These are phyloP conservation scores for Phytophthora litchii DNA, from an alignment of 352 stramenopile species.

Conservation along the genomic window DNA sequence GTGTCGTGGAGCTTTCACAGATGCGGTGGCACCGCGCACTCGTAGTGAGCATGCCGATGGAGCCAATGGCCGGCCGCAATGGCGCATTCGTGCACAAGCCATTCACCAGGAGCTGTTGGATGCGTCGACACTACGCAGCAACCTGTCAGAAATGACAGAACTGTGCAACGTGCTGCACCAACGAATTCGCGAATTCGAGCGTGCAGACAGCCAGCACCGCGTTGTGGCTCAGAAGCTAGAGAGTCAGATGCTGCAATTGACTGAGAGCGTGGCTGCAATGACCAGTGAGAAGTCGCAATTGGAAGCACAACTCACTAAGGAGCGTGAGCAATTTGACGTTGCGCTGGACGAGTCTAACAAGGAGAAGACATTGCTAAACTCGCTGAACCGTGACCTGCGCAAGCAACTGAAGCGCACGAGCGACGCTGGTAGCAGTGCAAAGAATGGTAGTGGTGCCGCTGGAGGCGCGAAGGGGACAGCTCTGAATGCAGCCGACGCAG, in stretches of 20 bases:
- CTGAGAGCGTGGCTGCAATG: conserved; percentile 37
- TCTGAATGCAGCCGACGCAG: conserved; percentile 49
- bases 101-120: conserved; percentile 76
- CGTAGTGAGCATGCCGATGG: conserved; percentile 31
- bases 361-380: conserved; percentile 74
- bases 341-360: conserved; percentile 85
- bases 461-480: conserved; percentile 36
- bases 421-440: conserved; percentile 41
- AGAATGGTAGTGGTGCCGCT: conserved; percentile 21
- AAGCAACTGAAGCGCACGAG: conserved; percentile 82
- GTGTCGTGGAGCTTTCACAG: conserved; percentile 78
- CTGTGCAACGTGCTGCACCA: conserved; percentile 67
- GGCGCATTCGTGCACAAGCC: conserved; percentile 72
- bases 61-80: conserved; percentile 55
- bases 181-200: conserved; percentile 78
- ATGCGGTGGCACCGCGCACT: conserved; percentile 62
- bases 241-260: conserved; percentile 69
- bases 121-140: conserved; percentile 62
- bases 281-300: conserved; percentile 57
- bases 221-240: conserved; percentile 84
- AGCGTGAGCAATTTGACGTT: conserved; percentile 77
- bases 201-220: conserved; percentile 73
- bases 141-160: conserved; percentile 68
- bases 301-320: conserved; percentile 60
- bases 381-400: conserved; percentile 73